These are phyloP conservation scores for Hyphopichia burtonii DNA, from an alignment of 1,139 yeast species.

Conservation along the genomic window DNA sequence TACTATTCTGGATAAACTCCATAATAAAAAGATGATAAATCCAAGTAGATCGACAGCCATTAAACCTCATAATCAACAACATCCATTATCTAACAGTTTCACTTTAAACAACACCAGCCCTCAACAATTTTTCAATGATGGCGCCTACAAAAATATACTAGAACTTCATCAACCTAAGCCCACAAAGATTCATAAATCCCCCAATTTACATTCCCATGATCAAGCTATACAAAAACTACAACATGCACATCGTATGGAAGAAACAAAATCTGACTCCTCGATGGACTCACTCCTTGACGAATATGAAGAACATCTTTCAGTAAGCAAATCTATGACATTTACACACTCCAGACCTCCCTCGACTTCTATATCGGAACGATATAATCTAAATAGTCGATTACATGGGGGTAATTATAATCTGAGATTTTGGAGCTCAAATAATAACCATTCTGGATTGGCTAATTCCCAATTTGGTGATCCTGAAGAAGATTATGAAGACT, in stretches of 20 bases:
- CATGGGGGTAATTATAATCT: not conserved
- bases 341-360: conserved; percentile 28
- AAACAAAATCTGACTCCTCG: conserved; percentile 36
- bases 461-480: conserved; percentile 11
- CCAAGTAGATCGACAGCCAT: not conserved
- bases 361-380: conserved; percentile 25
- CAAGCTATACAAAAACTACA: not conserved
- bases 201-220: conserved; percentile 3
- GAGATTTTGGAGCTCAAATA: conserved; percentile 1
- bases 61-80: not conserved
- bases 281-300: conserved; percentile 55
- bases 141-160: not conserved
- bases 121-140: not conserved
- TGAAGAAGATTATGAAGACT: conserved; percentile 12
- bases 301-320: conserved; percentile 43
- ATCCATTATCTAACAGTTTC: conserved; percentile 1
- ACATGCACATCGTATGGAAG: not conserved
- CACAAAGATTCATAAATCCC: conserved; percentile 8
- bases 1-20: not conserved
- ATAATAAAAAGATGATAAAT: conserved; percentile 1
- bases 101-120: not conserved
- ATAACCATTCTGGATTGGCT: conserved; percentile 5
- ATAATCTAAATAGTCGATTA: conserved; percentile 8
- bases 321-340: conserved; percentile 25
- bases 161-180: conserved; percentile 20